phyloP scores from a whole-genome alignment of 73 alveolate species.

The Tetrahymena borealis region DNA sequence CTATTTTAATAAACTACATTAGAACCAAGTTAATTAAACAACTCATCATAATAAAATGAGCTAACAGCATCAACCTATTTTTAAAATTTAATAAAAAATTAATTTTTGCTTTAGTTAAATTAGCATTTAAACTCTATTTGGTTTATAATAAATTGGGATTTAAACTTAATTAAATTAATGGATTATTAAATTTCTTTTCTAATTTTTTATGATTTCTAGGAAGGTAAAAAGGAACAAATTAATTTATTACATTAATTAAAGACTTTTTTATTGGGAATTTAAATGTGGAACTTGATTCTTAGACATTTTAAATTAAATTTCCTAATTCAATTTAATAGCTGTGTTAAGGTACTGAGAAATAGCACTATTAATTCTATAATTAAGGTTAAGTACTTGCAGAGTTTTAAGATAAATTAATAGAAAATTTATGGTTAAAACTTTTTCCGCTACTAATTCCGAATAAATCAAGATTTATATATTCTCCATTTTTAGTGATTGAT shows the following conservation, averaged over 20 bases:
- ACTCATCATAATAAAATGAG: neutral
- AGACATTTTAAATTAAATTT: too few relatives aligned
- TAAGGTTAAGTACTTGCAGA: neutral
- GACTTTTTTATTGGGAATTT: too few relatives aligned
- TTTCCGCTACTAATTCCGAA: neutral
- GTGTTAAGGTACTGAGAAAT: neutral
- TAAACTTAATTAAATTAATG: too few relatives aligned
- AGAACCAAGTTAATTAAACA: neutral
- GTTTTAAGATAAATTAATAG: neutral
- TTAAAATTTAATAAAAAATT: neutral
- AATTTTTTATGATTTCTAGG: too few relatives aligned
- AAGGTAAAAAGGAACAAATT: too few relatives aligned
- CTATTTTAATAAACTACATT: neutral
- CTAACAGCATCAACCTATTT: neutral
- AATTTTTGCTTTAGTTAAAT: too few relatives aligned
- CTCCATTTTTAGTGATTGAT: neutral
- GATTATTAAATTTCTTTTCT: too few relatives aligned
- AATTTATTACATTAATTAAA: too few relatives aligned
- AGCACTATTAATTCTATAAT: neutral
- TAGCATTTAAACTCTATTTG: too few relatives aligned
- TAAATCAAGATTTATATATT: neutral
- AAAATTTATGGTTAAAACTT: neutral
- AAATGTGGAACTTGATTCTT: too few relatives aligned
- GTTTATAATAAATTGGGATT: too few relatives aligned
- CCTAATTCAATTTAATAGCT: too few relatives aligned